These are phyloP conservation scores for Oxyria digyna DNA, from an alignment of 148 eudicot species.

Conservation along the genomic window DNA sequence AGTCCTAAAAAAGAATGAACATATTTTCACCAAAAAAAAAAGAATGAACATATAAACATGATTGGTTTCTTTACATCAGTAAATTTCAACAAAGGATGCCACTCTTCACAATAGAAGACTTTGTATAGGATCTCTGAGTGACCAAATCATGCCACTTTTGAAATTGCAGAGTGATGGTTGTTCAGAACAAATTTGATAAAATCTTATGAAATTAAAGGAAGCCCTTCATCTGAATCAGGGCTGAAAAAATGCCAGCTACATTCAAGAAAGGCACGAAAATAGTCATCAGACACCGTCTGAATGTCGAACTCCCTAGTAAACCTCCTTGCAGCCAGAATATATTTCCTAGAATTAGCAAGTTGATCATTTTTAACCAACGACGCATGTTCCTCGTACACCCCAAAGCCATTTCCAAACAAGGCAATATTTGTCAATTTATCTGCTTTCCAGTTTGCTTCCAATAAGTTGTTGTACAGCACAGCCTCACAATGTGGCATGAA, in stretches of 20 bases:
- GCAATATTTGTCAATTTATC: slow-evolving; percentile 31
- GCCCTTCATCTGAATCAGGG: slow-evolving; percentile 22
- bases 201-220: slow-evolving; percentile 14
- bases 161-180: no score
- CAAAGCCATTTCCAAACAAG: slow-evolving; percentile 67
- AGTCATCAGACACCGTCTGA: slow-evolving; percentile 35
- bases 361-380: slow-evolving; percentile 25
- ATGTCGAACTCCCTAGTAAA: slow-evolving; percentile 41
- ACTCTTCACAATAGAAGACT: no score
- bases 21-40: no score
- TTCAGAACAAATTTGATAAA: neutral
- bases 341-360: slow-evolving; percentile 30
- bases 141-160: no score
- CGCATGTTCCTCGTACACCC: slow-evolving; percentile 35
- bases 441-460: slow-evolving; percentile 51
- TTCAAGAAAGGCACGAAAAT: slow-evolving; percentile 51
- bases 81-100: no score
- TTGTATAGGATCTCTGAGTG: no score
- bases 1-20: no score
- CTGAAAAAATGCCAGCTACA: slow-evolving; percentile 74
- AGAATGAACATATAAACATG: no score
- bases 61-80: no score
- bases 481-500: slow-evolving; percentile 94
- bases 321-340: slow-evolving; percentile 35
- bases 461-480: slow-evolving; percentile 60